A percentile compares a stretch with the other conserved stretches of the same genome.
Conservation (phyloP, 2,329 filamentous ascomycete genomes). For the Neodidymelliopsis sp. region DNA sequence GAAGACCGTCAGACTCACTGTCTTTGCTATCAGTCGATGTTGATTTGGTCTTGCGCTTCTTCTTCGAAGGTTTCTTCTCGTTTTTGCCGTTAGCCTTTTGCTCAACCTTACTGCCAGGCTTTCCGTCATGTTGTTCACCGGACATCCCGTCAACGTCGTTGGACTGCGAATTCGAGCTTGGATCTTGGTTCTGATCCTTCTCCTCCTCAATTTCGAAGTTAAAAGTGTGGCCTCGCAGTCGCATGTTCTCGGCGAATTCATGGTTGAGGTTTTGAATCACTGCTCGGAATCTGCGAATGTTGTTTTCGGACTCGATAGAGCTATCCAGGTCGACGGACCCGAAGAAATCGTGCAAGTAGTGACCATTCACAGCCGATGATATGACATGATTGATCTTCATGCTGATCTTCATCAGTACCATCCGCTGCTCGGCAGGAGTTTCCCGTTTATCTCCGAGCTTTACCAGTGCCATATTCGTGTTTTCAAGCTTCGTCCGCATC, state of each 20-base stretch:
- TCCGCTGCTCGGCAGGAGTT: slow-evolving; percentile 57
- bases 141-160: no score
- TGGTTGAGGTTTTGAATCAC: slow-evolving; percentile 59
- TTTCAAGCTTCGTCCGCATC: slow-evolving; percentile 35
- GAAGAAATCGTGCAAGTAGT: slow-evolving; percentile 63
- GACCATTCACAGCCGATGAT: slow-evolving; percentile 59
- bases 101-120: no score
- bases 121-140: no score
- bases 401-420: slow-evolving; percentile 58
- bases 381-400: slow-evolving; percentile 55
- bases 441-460: slow-evolving; percentile 59
- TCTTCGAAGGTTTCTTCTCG: no score
- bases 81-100: no score
- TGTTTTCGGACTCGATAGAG: slow-evolving; percentile 19
- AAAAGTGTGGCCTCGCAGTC: slow-evolving; percentile 51
- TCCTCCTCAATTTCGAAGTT: neutral
- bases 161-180: no score
- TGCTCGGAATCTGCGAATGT: slow-evolving; percentile 59
- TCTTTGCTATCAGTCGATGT: no score
- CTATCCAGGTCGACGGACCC: slow-evolving; percentile 27
- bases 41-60: no score
- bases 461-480: slow-evolving; percentile 45
- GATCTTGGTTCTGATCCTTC: no score
- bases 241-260: slow-evolving; percentile 57
- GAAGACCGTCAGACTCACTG: no score